Percentiles rank a stretch among this genome's conserved stretches.
phyloP scores from a whole-genome alignment of 352 stramenopile genomes.

The Pythium phragmiticola region DNA sequence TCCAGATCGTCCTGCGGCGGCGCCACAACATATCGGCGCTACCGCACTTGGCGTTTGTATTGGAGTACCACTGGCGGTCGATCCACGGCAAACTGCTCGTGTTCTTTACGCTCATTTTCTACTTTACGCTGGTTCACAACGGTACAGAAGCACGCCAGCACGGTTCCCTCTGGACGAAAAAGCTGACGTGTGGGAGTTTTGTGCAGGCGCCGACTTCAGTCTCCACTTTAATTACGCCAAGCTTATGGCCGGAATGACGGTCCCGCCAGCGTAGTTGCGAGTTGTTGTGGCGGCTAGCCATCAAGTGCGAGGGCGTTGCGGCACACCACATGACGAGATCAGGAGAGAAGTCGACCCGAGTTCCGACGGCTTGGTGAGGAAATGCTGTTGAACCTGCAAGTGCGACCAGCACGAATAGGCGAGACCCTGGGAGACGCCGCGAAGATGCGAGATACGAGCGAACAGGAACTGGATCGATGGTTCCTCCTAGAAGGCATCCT shows the following conservation, averaged over 20 bases:
- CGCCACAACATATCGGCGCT: slow-evolving; percentile 22
- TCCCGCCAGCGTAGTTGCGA: neutral
- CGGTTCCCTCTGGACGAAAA: neutral
- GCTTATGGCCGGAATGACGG: neutral
- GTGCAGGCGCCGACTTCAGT: slow-evolving; percentile 14
- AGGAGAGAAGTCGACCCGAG: neutral
- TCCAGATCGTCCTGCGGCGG: slow-evolving; percentile 15
- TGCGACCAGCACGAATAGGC: too few relatives aligned
- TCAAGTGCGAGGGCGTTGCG: too few relatives aligned
- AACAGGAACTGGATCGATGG: too few relatives aligned
- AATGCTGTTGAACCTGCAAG: too few relatives aligned
- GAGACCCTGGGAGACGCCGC: too few relatives aligned
- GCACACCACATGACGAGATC: neutral
- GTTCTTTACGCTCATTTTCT: slow-evolving; percentile 24
- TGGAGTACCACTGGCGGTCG: slow-evolving; percentile 23
- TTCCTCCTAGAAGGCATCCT: too few relatives aligned
- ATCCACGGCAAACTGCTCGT: slow-evolving; percentile 28
- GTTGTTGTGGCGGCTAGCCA: neutral
- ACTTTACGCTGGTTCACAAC: slow-evolving; percentile 27
- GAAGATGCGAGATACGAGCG: too few relatives aligned
- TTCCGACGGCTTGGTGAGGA: too few relatives aligned
- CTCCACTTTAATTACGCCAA: slow-evolving; percentile 7
- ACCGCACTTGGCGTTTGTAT: slow-evolving; percentile 23
- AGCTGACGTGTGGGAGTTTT: too few relatives aligned
- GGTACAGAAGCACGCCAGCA: slow-evolving; percentile 5